Conservation (phyloP, 2,329 filamentous ascomycete genomes). For the Colletotrichum horii region DNA sequence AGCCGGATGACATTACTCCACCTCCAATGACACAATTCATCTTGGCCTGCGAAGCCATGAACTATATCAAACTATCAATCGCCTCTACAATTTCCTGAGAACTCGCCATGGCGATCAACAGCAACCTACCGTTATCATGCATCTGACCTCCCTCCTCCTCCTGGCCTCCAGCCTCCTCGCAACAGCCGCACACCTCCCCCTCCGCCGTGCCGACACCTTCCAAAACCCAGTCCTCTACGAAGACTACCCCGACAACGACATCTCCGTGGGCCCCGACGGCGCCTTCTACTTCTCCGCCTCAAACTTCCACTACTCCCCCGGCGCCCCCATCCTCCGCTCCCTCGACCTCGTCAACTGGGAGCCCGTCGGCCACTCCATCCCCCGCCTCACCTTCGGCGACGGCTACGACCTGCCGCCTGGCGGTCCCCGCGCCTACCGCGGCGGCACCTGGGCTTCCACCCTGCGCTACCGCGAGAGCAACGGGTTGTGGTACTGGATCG, state of each 20-base stretch:
- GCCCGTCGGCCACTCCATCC: constrained; percentile 48
- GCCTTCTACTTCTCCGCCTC: constrained; percentile 62
- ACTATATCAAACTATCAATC: background rate
- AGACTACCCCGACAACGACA: constrained; percentile 60
- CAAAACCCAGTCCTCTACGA: constrained; percentile 60
- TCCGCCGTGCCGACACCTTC: constrained; percentile 32
- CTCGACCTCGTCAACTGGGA: constrained; percentile 61
- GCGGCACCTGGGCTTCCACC: constrained; percentile 62
- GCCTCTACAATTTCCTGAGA: background rate
- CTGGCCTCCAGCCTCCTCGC: background rate
- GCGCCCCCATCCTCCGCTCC: constrained; percentile 60
- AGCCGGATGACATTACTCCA: background rate
- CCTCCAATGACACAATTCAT: background rate
- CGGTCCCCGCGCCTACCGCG: constrained; percentile 49
- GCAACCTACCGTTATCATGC: accelerated
- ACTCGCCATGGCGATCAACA: background rate
- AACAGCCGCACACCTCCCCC: background rate
- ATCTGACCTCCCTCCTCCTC: background rate
- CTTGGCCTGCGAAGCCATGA: background rate
- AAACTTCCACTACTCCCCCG: constrained; percentile 61
- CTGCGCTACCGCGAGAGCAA: constrained; percentile 56
- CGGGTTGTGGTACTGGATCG: constrained; percentile 61
- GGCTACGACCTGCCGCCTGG: constrained; percentile 49
- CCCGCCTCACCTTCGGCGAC: constrained; percentile 48
- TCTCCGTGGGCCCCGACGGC: constrained; percentile 53